phyloP scores from a whole-genome alignment of 805 yeast genomes.

The Metschnikowia picachoensis region DNA sequence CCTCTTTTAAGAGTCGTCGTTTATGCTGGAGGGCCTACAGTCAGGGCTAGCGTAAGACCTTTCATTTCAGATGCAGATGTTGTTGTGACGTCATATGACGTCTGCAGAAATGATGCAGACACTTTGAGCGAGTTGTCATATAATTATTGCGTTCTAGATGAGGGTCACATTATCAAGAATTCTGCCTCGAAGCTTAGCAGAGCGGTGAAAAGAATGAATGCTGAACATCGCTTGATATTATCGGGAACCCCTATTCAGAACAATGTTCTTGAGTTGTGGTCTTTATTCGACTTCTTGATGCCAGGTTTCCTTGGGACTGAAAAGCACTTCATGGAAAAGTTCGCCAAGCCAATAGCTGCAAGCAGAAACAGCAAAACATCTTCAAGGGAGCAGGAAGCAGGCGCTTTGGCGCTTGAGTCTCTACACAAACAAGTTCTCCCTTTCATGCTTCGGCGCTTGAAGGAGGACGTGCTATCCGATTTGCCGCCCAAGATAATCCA shows the following conservation, averaged over 20 bases:
- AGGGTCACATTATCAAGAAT: constrained; percentile 96
- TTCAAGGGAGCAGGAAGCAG: constrained; percentile 93
- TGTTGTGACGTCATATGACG: constrained; percentile 93
- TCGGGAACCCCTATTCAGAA: constrained; percentile 99
- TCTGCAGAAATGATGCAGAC: constrained; percentile 86
- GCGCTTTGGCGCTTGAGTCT: constrained; percentile 93
- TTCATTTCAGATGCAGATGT: constrained; percentile 64
- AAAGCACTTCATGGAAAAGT: constrained; percentile 86
- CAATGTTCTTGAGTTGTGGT: constrained; percentile 95
- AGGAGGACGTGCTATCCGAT: constrained; percentile 93
- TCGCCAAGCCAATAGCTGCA: constrained; percentile 97
- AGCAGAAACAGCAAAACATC: constrained; percentile 84
- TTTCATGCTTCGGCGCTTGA: constrained; percentile 90
- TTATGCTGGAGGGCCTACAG: constrained; percentile 90
- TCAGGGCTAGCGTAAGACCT: constrained; percentile 53
- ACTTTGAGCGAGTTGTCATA: constrained; percentile 57
- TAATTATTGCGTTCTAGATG: constrained; percentile 94
- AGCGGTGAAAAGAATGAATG: constrained; percentile 75
- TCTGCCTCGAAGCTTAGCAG: constrained; percentile 83
- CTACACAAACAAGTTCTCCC: constrained; percentile 96
- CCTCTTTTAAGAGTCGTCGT: constrained; percentile 80
- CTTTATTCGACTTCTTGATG: constrained; percentile 95
- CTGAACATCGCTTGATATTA: constrained; percentile 85
- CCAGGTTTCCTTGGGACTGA: constrained; percentile 98
- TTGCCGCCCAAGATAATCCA: constrained; percentile 98